phyloP scores from a whole-genome alignment of 1,284 basidiomycete genomes.

The Ceratobasidium sp. region DNA sequence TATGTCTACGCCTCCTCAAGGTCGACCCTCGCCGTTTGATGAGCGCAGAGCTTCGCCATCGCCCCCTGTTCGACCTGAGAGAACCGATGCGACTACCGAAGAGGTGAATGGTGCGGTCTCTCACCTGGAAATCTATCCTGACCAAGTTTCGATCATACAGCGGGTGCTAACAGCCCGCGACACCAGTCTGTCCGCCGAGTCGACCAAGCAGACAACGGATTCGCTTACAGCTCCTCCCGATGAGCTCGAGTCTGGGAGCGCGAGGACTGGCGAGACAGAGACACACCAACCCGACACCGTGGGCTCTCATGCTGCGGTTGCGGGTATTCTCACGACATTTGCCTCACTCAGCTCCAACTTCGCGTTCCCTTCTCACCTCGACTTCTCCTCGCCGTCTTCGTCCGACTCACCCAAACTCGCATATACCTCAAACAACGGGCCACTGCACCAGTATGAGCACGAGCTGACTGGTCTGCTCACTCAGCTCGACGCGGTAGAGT shows the following conservation, averaged over 20 bases:
- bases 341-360: slow-evolving; percentile 43
- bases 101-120: not conserved
- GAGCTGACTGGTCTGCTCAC: slow-evolving; percentile 72
- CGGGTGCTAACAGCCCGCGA: not conserved
- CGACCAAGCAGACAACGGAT: too few relatives aligned
- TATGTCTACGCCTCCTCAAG: not conserved
- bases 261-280: not conserved
- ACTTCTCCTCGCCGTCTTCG: slow-evolving; percentile 35
- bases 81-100: not conserved
- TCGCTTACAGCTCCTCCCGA: not conserved
- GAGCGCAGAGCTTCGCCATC: not conserved
- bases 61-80: not conserved
- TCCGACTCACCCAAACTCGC: slow-evolving; percentile 55
- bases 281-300: not conserved
- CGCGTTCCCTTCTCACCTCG: slow-evolving; percentile 47
- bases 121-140: not conserved
- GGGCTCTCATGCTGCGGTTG: slow-evolving; percentile 38
- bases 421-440: slow-evolving; percentile 68
- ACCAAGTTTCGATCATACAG: not conserved
- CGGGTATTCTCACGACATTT: slow-evolving; percentile 41
- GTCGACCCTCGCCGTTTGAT: not conserved
- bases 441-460: slow-evolving; percentile 71
- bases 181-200: not conserved
- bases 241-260: not conserved
- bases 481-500: slow-evolving; percentile 75